Evolutionary conservation across 768 basidiomycete species (phyloP).

Genomic region (Russula emetica): DNA sequence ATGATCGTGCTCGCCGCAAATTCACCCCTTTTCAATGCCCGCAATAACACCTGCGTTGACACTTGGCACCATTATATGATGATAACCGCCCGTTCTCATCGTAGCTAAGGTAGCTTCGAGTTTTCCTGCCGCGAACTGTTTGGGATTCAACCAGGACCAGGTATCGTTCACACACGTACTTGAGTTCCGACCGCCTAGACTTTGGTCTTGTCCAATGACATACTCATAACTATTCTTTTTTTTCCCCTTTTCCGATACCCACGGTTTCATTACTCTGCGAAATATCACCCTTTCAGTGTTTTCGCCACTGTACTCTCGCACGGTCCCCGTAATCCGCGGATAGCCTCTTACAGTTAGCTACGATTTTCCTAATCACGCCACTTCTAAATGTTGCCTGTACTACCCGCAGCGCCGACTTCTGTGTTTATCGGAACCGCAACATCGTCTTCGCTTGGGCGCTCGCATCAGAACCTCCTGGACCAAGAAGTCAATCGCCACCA

Average conservation of each 20-base stretch:
- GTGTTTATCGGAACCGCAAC: not conserved
- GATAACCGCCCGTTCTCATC: not conserved
- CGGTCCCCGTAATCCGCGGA: constrained; percentile 4
- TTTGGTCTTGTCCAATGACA: not conserved
- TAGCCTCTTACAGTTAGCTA: not conserved
- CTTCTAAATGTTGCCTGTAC: not conserved
- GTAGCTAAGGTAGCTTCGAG: too few species aligned
- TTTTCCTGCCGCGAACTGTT: not conserved
- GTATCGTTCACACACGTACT: not conserved
- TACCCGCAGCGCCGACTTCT: not conserved
- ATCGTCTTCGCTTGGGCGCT: not conserved
- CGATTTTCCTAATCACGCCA: not conserved
- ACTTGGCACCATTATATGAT: not conserved
- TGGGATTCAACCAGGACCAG: not conserved
- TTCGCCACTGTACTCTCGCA: not conserved
- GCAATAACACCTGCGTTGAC: not conserved
- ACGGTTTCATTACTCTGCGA: not conserved
- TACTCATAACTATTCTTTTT: not conserved
- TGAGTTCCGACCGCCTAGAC: not conserved
- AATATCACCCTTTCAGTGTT: not conserved
- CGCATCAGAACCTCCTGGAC: not conserved
- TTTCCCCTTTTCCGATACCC: not conserved
- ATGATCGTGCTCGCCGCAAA: not conserved
- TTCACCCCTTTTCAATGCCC: not conserved
- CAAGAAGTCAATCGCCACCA: not conserved